These are phyloP conservation scores for Termitomyces sp. DNA, from an alignment of 768 basidiomycete genomes.

Conservation along the genomic window DNA sequence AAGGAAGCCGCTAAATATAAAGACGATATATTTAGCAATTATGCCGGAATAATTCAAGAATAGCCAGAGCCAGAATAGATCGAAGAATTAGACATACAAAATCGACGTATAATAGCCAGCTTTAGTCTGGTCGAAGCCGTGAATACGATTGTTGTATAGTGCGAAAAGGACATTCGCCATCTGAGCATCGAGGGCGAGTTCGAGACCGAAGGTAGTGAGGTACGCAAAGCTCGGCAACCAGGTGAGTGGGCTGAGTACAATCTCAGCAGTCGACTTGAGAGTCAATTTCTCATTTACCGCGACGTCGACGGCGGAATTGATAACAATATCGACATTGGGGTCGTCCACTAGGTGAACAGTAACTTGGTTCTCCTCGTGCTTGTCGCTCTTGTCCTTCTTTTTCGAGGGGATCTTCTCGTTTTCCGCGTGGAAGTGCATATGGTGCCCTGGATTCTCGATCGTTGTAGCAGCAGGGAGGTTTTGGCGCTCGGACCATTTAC, in stretches of 20 bases:
- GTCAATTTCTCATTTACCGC: slow-evolving; percentile 43
- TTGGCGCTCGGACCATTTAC: slow-evolving; percentile 45
- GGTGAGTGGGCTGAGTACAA: slow-evolving; percentile 38
- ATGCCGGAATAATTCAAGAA: background rate
- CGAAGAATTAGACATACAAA: slow-evolving; percentile 8
- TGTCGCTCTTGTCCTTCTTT: background rate
- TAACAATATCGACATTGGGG: background rate
- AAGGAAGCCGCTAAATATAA: slow-evolving; percentile 32
- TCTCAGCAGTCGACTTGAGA: slow-evolving; percentile 18
- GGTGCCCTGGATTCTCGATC: slow-evolving; percentile 6
- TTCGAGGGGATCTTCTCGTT: background rate
- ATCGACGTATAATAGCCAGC: slow-evolving; percentile 46
- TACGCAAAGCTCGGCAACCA: slow-evolving; percentile 54
- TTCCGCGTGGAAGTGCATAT: background rate
- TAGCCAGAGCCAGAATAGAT: background rate
- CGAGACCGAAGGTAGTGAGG: slow-evolving; percentile 50
- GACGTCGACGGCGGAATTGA: slow-evolving; percentile 31
- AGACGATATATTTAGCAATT: background rate
- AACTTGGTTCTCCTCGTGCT: background rate
- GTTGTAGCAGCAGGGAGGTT: slow-evolving; percentile 24
- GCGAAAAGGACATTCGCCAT: slow-evolving; percentile 40
- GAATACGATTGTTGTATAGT: slow-evolving; percentile 27
- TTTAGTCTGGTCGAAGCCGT: slow-evolving; percentile 38
- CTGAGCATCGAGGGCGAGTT: slow-evolving; percentile 50
- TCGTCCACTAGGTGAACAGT: background rate